Evolutionary conservation across 2,329 filamentous ascomycete species (phyloP).

Genomic region (Penicillium sp.): DNA sequence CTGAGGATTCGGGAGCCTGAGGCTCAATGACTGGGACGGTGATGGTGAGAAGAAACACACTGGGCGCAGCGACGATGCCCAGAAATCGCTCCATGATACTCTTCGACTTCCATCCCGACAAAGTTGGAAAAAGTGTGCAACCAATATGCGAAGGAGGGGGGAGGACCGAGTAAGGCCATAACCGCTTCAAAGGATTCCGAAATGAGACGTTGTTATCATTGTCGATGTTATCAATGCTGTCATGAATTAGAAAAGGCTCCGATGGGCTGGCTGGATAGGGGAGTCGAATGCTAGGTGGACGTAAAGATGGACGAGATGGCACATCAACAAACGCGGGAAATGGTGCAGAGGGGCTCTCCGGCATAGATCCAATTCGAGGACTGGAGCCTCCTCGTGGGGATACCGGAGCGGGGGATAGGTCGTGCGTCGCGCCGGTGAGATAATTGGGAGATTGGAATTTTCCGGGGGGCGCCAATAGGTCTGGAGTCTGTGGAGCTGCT

Average conservation of each 20-base stretch:
- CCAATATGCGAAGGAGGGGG: conserved; percentile 70
- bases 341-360: conserved; percentile 53
- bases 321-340: conserved; percentile 70
- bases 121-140: conserved; percentile 79
- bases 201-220: conserved; percentile 40
- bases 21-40: conserved; percentile 89
- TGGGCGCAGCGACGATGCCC: conserved; percentile 80
- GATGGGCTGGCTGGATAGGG: conserved; percentile 42
- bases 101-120: conserved; percentile 79
- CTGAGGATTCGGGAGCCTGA: conserved; percentile 52
- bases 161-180: conserved; percentile 78
- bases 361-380: conserved; percentile 7
- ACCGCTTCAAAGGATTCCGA: conserved; percentile 52
- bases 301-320: conserved; percentile 45
- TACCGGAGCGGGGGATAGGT: conserved; percentile 28
- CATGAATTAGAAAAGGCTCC: conserved; percentile 29
- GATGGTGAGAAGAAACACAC: conserved; percentile 83
- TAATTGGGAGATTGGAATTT: conserved; percentile 41
- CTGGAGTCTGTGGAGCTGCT: conserved; percentile 32
- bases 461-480: conserved; percentile 46
- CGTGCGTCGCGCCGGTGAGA: conserved; percentile 21
- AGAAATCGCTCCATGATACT: conserved; percentile 79
- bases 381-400: conserved; percentile 29
- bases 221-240: conserved; percentile 33
- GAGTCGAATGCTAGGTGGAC: conserved; percentile 57